Evolutionary conservation across 176 grass and related monocot species (phyloP).

Genomic region (Zea luxurians): DNA sequence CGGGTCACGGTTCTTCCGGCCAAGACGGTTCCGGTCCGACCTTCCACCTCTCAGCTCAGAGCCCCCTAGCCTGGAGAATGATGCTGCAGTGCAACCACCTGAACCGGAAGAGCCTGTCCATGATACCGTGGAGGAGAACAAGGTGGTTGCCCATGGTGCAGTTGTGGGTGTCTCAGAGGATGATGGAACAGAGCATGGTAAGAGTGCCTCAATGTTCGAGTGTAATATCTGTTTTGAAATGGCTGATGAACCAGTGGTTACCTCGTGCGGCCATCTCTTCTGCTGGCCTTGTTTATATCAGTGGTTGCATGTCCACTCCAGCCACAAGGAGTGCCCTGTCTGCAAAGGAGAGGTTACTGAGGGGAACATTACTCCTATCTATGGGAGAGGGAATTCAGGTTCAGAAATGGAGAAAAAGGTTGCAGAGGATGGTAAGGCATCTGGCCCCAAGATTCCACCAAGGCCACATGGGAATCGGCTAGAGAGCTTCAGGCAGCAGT

Average conservation of each 20-base stretch:
- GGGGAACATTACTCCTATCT: slow-evolving; percentile 81
- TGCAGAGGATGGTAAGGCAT: slow-evolving; percentile 52
- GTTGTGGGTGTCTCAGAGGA: slow-evolving; percentile 48
- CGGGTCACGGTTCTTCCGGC: slow-evolving; percentile 42
- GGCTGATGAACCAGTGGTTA: slow-evolving; percentile 84
- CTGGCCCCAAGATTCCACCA: slow-evolving; percentile 67
- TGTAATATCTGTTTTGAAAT: slow-evolving; percentile 97
- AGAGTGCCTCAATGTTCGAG: slow-evolving; percentile 74
- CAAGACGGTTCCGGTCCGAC: slow-evolving; percentile 77
- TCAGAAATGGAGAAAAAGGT: slow-evolving; percentile 50
- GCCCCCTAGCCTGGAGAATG: slow-evolving; percentile 41
- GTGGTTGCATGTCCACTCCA: slow-evolving; percentile 88
- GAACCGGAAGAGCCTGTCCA: slow-evolving; percentile 41
- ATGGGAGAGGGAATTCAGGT: slow-evolving; percentile 75
- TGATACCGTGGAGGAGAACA: slow-evolving; percentile 48
- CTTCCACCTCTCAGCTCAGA: slow-evolving; percentile 49
- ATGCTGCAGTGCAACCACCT: slow-evolving; percentile 9
- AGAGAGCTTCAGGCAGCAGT: slow-evolving; percentile 89
- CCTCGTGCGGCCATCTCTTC: slow-evolving; percentile 93
- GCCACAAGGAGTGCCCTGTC: slow-evolving; percentile 87
- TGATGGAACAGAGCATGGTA: slow-evolving; percentile 45
- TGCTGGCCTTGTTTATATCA: slow-evolving; percentile 99
- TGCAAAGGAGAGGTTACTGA: slow-evolving; percentile 96
- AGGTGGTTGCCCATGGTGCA: slow-evolving; percentile 39
- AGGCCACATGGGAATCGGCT: slow-evolving; percentile 78